These are phyloP conservation scores for Colletotrichum sp. DNA, from an alignment of 2,329 filamentous ascomycete genomes.

Conservation along the genomic window DNA sequence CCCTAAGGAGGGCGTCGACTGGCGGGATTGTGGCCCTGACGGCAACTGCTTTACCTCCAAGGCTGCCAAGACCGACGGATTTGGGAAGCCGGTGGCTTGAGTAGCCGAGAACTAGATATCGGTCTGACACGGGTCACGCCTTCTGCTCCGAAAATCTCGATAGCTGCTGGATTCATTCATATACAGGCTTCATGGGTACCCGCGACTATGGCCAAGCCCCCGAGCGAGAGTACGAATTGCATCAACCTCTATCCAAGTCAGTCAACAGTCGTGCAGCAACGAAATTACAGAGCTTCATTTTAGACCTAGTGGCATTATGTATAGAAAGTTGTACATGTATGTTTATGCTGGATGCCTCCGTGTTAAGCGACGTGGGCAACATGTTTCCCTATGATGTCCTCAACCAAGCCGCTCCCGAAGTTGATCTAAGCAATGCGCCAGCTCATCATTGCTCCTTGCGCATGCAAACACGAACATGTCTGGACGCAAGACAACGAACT, in stretches of 20 bases:
- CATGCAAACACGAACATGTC: neutral
- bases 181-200: too few relatives aligned
- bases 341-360: neutral
- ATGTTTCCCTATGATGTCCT: rapidly evolving
- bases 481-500: neutral
- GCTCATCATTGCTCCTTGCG: neutral
- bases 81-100: neutral
- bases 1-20: neutral
- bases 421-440: neutral
- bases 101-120: rapidly evolving
- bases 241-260: too few relatives aligned
- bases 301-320: neutral
- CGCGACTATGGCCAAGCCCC: too few relatives aligned
- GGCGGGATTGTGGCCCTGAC: neutral
- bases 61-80: neutral
- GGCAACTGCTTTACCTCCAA: neutral
- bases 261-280: too few relatives aligned
- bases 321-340: neutral
- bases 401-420: neutral
- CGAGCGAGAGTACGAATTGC: too few relatives aligned
- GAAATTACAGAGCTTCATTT: neutral
- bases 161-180: too few relatives aligned
- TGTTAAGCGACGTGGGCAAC: neutral
- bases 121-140: too few relatives aligned
- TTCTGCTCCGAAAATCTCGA: too few relatives aligned